phyloP scores from a whole-genome alignment of 768 basidiomycete genomes.

The Psilocybe subaeruginosa region DNA sequence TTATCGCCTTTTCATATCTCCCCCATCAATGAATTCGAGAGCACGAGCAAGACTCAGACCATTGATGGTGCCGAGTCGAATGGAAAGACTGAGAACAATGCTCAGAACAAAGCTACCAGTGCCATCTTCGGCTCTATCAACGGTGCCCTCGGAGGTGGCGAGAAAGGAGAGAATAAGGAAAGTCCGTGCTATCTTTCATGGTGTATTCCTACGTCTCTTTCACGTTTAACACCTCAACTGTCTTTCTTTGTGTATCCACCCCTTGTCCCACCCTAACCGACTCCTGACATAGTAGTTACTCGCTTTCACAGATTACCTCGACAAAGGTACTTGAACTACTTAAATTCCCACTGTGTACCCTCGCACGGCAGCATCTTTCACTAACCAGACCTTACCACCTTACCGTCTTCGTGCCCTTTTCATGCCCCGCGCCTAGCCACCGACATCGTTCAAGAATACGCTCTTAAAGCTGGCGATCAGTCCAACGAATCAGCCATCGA shows the following conservation, averaged over 20 bases:
- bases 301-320: background rate
- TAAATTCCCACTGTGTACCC: background rate
- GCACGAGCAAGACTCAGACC: too few species aligned
- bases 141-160: too few species aligned
- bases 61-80: background rate
- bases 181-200: background rate
- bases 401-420: background rate
- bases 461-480: conserved; percentile 29
- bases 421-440: conserved; percentile 10
- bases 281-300: too few species aligned
- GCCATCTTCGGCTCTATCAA: too few species aligned
- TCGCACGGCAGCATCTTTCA: background rate
- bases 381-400: background rate
- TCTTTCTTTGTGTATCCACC: too few species aligned
- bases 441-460: conserved; percentile 20
- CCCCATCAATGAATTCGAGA: too few species aligned
- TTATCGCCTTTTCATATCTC: too few species aligned
- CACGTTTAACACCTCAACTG: background rate
- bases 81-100: too few species aligned
- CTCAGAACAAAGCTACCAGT: too few species aligned
- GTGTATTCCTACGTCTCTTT: too few species aligned
- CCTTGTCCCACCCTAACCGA: too few species aligned
- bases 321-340: background rate
- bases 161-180: too few species aligned
- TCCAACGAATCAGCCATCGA: conserved; percentile 33